Percentiles rank a stretch among this genome's conserved stretches.
Conservation (phyloP, 371 early-diverging fungal genomes). For the Phascolomyces articulosus region DNA sequence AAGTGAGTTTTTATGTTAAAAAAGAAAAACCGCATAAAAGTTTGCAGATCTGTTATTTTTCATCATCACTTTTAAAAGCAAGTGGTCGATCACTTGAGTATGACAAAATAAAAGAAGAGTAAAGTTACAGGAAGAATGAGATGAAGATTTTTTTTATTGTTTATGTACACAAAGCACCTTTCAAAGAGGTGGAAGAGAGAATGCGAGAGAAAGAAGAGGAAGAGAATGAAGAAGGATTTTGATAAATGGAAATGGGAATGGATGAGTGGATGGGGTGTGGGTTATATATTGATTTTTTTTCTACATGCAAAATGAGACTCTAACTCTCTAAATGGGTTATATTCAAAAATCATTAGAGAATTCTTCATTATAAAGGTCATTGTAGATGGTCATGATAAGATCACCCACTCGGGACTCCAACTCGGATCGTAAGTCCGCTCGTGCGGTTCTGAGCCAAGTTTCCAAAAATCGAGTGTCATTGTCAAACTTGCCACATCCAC, state of each 20-base stretch:
- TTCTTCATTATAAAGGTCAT: conserved; percentile 14
- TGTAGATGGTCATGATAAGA: conserved; percentile 20
- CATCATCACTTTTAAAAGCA: too few relatives aligned
- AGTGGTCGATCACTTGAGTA: conserved; percentile 6
- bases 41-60: neutral
- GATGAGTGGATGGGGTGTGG: too few relatives aligned
- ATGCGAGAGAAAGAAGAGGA: too few relatives aligned
- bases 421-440: conserved; percentile 11
- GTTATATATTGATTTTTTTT: too few relatives aligned
- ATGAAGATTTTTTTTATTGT: neutral
- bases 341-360: neutral
- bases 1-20: too few relatives aligned
- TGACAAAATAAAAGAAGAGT: neutral
- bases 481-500: conserved; percentile 1
- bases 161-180: neutral
- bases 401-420: conserved; percentile 16
- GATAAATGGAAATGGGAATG: too few relatives aligned
- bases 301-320: neutral
- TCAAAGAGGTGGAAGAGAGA: too few relatives aligned
- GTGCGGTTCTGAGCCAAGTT: neutral
- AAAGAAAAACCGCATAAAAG: neutral
- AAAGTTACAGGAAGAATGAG: neutral
- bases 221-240: too few relatives aligned
- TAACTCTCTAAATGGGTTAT: neutral
- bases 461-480: conserved; percentile 8